Base-by-base conservation (phyloP, 176 grass and related monocot species). In the Thinopyrum elongatum region DNA sequence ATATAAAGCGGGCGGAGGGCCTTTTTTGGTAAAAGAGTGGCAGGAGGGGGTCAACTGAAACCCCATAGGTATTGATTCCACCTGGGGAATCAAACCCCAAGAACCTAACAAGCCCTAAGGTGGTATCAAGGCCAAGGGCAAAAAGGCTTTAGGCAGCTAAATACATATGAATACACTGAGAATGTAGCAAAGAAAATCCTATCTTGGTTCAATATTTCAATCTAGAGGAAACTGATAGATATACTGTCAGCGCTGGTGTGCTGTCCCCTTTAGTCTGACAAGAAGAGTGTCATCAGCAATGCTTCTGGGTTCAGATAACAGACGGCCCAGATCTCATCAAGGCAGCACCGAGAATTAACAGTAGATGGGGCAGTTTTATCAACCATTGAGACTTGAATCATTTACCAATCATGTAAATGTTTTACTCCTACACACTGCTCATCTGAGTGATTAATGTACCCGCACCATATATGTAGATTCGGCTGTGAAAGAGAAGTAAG, bases 151-250 rank as follows among this genome's bases (percentile, higher is more conserved):
- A 71, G 57, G 12, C 29, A 86, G 62, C 35, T 51, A 22, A 30
- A 65, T 22, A 76, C 21, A 57, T 47, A 26, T 9, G 70, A 53
- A 73, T 65, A 42, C 30, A 78, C 39, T 13, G 75, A 14, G 19
- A 63, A 49, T 27, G 70, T 25, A 33, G 13, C 8, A 71, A 86
- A 69, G 10, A 81, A 49, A 71, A 74, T 41, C 9, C 46, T 46
- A 3, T 9, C 65, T 61, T 19, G 23, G 19, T 26, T 68, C 31
- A 68, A 66, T 80, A 70, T 69, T 83, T 62, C 74, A 88, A 22
- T 36, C 65, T 16, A 49, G 10, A 68, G 47, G 60, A 68, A 36
- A 62, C 35, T 23, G 44, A 34, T 35, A 69, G 39, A 13, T 59
- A 53, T 53, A 53, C 49, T 22, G 55, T 58, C 55, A 58, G 21